These are phyloP conservation scores for Ceratocystis papillata DNA, from an alignment of 2,329 filamentous ascomycete species.

Conservation along the genomic window DNA sequence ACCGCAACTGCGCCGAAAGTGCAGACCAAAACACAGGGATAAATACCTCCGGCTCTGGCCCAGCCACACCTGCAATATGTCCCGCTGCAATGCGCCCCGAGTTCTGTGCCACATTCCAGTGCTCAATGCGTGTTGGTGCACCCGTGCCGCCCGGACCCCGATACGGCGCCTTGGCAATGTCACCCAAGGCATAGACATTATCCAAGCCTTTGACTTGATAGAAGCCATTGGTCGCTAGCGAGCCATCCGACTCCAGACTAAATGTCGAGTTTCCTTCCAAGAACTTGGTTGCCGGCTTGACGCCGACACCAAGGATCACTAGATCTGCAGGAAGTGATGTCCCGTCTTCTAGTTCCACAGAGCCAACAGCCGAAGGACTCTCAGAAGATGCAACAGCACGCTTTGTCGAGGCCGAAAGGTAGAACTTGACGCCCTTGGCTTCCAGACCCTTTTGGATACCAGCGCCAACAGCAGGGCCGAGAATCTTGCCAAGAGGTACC, in stretches of 20 bases:
- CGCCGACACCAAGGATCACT: constrained; percentile 83
- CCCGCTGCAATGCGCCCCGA: constrained; percentile 68
- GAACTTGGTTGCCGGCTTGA: constrained; percentile 74
- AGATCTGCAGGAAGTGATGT: constrained; percentile 75
- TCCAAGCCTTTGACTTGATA: constrained; percentile 66
- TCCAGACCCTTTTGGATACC: constrained; percentile 72
- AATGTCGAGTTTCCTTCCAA: constrained; percentile 61
- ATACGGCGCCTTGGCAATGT: constrained; percentile 93
- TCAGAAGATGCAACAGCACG: constrained; percentile 57
- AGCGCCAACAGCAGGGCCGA: constrained; percentile 69
- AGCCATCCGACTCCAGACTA: constrained; percentile 71
- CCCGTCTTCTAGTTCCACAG: constrained; percentile 74
- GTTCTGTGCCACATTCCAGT: constrained; percentile 98
- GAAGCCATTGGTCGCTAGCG: constrained; percentile 65
- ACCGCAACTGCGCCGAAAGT: constrained; percentile 75
- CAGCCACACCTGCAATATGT: constrained; percentile 59
- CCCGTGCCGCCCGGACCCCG: constrained; percentile 75
- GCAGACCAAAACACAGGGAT: constrained; percentile 97
- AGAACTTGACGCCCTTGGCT: constrained; percentile 79
- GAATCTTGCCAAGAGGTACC: constrained; percentile 71
- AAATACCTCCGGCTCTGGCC: constrained; percentile 49
- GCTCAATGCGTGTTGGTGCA: constrained; percentile 71
- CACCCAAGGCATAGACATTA: constrained; percentile 85
- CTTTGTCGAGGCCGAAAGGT: constrained; percentile 67
- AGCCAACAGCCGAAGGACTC: constrained; percentile 62